phyloP scores from a whole-genome alignment of 768 basidiomycete species.

The Lanmaoa rubissima region DNA sequence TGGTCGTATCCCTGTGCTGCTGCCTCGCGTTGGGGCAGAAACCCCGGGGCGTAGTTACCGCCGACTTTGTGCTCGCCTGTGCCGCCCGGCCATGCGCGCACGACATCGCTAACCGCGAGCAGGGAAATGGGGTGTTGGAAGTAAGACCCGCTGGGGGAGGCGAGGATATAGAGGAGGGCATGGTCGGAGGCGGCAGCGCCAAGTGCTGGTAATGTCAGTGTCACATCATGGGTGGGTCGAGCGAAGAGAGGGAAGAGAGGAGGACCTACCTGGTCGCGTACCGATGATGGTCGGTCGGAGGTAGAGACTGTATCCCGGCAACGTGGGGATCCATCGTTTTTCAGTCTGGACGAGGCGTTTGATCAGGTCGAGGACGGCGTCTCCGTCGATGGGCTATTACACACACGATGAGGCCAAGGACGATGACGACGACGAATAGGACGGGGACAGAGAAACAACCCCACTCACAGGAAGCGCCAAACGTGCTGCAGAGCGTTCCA shows the following conservation, averaged over 20 bases:
- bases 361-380: slow-evolving; percentile 48
- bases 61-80: slow-evolving; percentile 62
- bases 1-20: slow-evolving; percentile 70
- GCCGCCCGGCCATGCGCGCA: slow-evolving; percentile 85
- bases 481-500: slow-evolving; percentile 65
- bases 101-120: slow-evolving; percentile 65
- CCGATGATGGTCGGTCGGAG: slow-evolving; percentile 76
- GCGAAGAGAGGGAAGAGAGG: neutral
- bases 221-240: neutral
- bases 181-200: slow-evolving; percentile 75
- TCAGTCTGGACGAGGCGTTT: slow-evolving; percentile 72
- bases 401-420: no score
- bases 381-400: slow-evolving; percentile 41
- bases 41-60: slow-evolving; percentile 59
- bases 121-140: slow-evolving; percentile 54
- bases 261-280: slow-evolving; percentile 36
- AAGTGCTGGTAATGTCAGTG: slow-evolving; percentile 37
- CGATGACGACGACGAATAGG: neutral
- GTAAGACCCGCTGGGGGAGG: slow-evolving; percentile 56
- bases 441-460: no score
- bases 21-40: slow-evolving; percentile 65
- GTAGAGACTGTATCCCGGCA: slow-evolving; percentile 78
- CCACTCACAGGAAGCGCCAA: slow-evolving; percentile 66
- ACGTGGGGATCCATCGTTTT: slow-evolving; percentile 78
- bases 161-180: slow-evolving; percentile 84